Evolutionary conservation across 768 basidiomycete genomes (phyloP).

Genomic region (Phallus indusiatus): DNA sequence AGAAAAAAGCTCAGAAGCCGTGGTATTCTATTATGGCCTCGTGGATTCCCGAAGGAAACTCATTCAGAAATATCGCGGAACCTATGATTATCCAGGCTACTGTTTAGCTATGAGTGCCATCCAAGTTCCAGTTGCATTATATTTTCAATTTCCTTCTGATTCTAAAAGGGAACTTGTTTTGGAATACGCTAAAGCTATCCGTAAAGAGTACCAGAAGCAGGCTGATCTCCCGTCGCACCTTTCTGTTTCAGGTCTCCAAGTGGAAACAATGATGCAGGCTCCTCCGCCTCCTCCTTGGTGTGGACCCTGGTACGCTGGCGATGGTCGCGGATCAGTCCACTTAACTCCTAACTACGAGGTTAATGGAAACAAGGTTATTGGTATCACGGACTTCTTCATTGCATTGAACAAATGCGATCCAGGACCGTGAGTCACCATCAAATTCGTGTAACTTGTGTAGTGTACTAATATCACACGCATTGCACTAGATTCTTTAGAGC

Average conservation of each 20-base stretch:
- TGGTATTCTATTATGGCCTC: constrained; percentile 15
- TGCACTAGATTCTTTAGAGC: constrained; percentile 19
- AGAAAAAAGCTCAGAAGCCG: not conserved
- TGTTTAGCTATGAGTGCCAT: constrained; percentile 14
- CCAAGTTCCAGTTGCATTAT: constrained; percentile 15
- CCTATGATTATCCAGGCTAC: constrained; percentile 11
- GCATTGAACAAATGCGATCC: constrained; percentile 19
- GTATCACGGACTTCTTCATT: constrained; percentile 16
- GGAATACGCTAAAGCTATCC: constrained; percentile 6
- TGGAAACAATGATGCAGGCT: constrained; percentile 11
- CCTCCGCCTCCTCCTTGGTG: constrained; percentile 9
- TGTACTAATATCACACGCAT: not conserved
- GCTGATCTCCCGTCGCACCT: constrained; percentile 13
- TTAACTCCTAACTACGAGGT: constrained; percentile 10
- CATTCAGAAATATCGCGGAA: constrained; percentile 12
- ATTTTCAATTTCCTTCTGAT: constrained; percentile 10
- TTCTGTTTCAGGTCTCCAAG: constrained; percentile 10
- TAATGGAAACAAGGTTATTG: constrained; percentile 8
- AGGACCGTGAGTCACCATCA: constrained; percentile 18
- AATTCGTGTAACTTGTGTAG: not conserved
- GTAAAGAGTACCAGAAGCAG: constrained; percentile 11
- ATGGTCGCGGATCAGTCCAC: constrained; percentile 15
- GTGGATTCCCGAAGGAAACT: constrained; percentile 16
- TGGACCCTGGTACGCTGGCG: constrained; percentile 16
- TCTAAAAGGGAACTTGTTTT: constrained; percentile 7